Evolutionary conservation across 2,329 filamentous ascomycete genomes (phyloP).

Genomic region (Calonectria pauciramosa): DNA sequence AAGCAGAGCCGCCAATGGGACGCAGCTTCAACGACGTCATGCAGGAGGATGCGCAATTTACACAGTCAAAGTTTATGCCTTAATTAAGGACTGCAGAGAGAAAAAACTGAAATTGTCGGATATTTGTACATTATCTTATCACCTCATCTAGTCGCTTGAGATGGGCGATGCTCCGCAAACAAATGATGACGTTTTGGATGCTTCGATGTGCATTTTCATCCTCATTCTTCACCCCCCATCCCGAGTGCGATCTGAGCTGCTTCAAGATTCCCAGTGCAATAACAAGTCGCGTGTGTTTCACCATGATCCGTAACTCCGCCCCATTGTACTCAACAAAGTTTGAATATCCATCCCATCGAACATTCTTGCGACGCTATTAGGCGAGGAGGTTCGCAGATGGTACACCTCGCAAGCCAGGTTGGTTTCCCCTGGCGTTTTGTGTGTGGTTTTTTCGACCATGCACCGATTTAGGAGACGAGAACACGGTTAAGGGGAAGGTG

Average conservation of each 20-base stretch:
- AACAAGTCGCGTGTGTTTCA: constrained; percentile 41
- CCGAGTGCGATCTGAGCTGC: constrained; percentile 30
- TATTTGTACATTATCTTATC: constrained; percentile 45
- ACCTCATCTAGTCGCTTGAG: constrained; percentile 23
- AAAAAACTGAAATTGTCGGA: constrained; percentile 34
- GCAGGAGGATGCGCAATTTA: constrained; percentile 51
- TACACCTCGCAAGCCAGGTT: constrained; percentile 11
- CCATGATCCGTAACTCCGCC: constrained; percentile 47
- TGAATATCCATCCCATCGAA: constrained; percentile 29
- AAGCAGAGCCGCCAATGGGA: constrained; percentile 73
- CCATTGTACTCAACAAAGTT: constrained; percentile 42
- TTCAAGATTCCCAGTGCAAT: constrained; percentile 38
- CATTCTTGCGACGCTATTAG: constrained; percentile 13
- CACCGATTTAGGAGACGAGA: constrained; percentile 59
- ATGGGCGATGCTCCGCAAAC: constrained; percentile 23
- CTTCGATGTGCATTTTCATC: constrained; percentile 30
- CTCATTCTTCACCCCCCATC: constrained; percentile 25
- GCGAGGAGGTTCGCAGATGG: constrained; percentile 3
- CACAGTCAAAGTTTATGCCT: constrained; percentile 34
- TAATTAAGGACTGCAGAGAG: constrained; percentile 29
- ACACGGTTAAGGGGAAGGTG: constrained; percentile 81
- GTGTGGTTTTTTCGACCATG: neutral
- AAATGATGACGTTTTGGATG: constrained; percentile 17
- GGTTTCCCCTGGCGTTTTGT: neutral
- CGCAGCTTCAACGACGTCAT: constrained; percentile 73